phyloP scores from a whole-genome alignment of 2,329 filamentous ascomycete species.

The Claviceps humidiphila region DNA sequence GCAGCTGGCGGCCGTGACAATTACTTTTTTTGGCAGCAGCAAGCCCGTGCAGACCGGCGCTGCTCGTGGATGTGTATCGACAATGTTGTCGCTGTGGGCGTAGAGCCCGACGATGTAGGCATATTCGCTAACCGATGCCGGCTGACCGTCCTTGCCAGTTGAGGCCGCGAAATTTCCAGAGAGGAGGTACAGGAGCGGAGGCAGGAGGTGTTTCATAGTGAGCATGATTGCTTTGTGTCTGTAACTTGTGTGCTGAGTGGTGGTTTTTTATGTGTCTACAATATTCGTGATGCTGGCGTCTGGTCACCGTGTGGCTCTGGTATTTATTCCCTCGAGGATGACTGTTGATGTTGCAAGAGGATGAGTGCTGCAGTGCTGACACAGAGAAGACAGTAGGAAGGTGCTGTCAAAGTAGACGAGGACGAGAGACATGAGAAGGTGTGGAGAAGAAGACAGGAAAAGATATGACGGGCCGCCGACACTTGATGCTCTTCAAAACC shows the following conservation, averaged over 20 bases:
- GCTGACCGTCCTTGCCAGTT: background rate
- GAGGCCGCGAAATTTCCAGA: background rate
- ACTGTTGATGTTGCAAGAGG: too few relatives aligned
- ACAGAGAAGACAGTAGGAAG: too few relatives aligned
- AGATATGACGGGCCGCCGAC: too few relatives aligned
- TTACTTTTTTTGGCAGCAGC: background rate
- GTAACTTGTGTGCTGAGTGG: background rate
- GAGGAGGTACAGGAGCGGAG: background rate
- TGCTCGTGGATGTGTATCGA: background rate
- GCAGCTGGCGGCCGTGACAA: conserved; percentile 4
- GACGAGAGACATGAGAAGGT: too few relatives aligned
- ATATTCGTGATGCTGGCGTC: too few relatives aligned
- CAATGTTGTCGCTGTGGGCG: background rate
- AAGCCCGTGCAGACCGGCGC: background rate
- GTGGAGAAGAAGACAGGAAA: too few relatives aligned
- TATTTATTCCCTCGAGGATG: too few relatives aligned
- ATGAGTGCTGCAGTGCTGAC: too few relatives aligned
- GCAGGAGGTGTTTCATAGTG: background rate
- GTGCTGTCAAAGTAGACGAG: too few relatives aligned
- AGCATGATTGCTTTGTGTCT: background rate
- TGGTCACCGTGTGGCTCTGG: too few relatives aligned
- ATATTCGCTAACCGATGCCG: background rate
- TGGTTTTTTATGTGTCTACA: background rate
- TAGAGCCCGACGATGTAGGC: conserved; percentile 1
- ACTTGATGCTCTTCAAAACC: too few relatives aligned